Conservation (phyloP, 352 stramenopile species). For the Phytophthora nicotianae region DNA sequence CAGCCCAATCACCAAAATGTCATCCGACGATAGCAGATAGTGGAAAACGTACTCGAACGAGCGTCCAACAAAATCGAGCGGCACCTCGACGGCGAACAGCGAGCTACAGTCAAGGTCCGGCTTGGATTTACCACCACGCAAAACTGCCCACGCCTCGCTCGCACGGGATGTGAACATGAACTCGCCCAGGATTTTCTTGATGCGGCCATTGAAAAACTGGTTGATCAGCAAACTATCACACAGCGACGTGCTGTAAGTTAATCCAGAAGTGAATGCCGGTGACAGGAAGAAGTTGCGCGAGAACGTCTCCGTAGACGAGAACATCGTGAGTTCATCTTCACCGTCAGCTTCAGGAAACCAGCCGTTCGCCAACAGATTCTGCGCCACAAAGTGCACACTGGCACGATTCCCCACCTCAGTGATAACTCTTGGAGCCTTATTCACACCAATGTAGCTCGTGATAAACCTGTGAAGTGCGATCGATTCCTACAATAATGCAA, state of each 20-base stretch:
- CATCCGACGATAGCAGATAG: conserved; percentile 79
- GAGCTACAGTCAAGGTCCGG: conserved; percentile 67
- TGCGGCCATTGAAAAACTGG: conserved; percentile 88
- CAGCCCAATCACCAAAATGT: conserved; percentile 76
- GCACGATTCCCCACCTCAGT: conserved; percentile 80
- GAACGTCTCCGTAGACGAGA: conserved; percentile 60
- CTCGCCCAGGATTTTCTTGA: conserved; percentile 87
- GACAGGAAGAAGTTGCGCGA: conserved; percentile 83
- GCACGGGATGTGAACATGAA: conserved; percentile 87
- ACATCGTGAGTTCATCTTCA: conserved; percentile 42
- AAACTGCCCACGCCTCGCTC: conserved; percentile 41
- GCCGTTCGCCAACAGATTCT: conserved; percentile 69
- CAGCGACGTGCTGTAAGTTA: conserved; percentile 86
- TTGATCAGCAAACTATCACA: conserved; percentile 90
- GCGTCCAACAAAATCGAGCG: conserved; percentile 79
- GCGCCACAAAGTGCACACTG: conserved; percentile 85
- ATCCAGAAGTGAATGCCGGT: conserved; percentile 77
- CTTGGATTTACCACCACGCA: conserved; percentile 44
- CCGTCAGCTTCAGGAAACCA: conserved; percentile 59
- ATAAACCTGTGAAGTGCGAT: conserved; percentile 88
- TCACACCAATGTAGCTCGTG: conserved; percentile 61
- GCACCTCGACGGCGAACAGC: conserved; percentile 82
- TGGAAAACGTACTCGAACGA: conserved; percentile 87
- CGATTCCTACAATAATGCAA: conserved; percentile 45
- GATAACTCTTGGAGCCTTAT: conserved; percentile 67